Percentiles rank a stretch among this genome's conserved stretches.
phyloP scores from a whole-genome alignment of 495 filamentous ascomycete species.

The Extremus antarcticus region DNA sequence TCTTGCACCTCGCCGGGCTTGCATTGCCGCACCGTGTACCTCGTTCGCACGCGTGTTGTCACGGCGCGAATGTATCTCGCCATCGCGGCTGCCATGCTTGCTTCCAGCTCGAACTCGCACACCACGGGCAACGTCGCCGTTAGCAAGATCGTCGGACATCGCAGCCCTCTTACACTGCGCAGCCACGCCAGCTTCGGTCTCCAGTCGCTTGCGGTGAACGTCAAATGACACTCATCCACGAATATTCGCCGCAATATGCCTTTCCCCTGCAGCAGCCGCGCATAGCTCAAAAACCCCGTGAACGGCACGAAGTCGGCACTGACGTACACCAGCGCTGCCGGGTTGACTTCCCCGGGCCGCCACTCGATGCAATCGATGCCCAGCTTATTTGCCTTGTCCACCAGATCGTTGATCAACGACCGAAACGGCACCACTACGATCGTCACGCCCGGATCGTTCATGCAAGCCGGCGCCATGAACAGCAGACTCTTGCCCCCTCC shows the following conservation, averaged over 20 bases:
- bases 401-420: not conserved
- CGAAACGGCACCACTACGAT: slow-evolving; percentile 3
- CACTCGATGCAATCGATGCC: not conserved
- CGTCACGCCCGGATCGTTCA: not conserved
- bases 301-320: not conserved
- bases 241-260: not conserved
- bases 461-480: slow-evolving; percentile 1
- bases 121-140: not conserved
- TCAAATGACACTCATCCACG: not conserved
- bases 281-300: not conserved
- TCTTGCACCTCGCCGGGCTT: not conserved
- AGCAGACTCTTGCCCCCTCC: slow-evolving; percentile 5
- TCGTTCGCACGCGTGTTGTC: not conserved
- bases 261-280: not conserved
- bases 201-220: not conserved
- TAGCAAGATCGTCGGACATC: not conserved
- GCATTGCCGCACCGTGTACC: not conserved
- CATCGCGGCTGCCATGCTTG: no score
- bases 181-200: not conserved
- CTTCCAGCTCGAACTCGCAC: not conserved
- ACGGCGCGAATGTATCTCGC: not conserved
- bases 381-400: not conserved
- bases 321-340: slow-evolving; percentile 1
- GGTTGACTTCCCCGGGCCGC: not conserved
- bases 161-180: no score